Conservation (phyloP, 1,139 yeast species). For the Lodderomyces parapsilosis region DNA sequence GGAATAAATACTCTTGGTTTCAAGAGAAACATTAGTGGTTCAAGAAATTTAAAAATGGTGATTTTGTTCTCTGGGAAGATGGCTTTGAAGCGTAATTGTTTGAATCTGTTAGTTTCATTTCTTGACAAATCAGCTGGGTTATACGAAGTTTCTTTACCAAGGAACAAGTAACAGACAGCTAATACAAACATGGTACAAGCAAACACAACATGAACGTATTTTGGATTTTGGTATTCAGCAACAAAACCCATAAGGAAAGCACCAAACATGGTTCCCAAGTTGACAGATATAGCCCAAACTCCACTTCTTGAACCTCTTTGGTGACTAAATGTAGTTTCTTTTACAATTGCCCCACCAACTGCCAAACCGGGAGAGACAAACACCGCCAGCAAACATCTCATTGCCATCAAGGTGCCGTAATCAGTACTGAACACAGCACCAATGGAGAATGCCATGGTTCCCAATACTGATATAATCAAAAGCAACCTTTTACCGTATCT, state of each 20-base stretch:
- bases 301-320: conserved; percentile 22
- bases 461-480: conserved; percentile 16
- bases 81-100: conserved; percentile 7
- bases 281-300: conserved; percentile 19
- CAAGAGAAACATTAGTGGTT: conserved; percentile 14
- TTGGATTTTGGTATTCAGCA: conserved; percentile 15
- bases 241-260: conserved; percentile 23
- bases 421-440: conserved; percentile 17
- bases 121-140: conserved; percentile 10
- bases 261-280: conserved; percentile 20
- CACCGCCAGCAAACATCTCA: conserved; percentile 18
- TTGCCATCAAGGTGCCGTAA: conserved; percentile 17
- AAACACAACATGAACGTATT: conserved; percentile 18
- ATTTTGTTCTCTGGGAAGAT: conserved; percentile 10
- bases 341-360: conserved; percentile 19
- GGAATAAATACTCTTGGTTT: conserved; percentile 14
- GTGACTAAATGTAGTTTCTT: conserved; percentile 19
- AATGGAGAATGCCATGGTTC: conserved; percentile 16
- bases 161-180: conserved; percentile 15
- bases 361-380: conserved; percentile 20
- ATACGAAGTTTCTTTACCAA: conserved; percentile 21
- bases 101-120: conserved; percentile 10
- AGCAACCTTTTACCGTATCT: conserved; percentile 18
- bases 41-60: conserved; percentile 9
- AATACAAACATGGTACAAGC: conserved; percentile 17